A percentile compares a stretch with the other conserved stretches of the same genome.
Evolutionary conservation across 768 basidiomycete genomes (phyloP).

Genomic region (Amanita thiersii): DNA sequence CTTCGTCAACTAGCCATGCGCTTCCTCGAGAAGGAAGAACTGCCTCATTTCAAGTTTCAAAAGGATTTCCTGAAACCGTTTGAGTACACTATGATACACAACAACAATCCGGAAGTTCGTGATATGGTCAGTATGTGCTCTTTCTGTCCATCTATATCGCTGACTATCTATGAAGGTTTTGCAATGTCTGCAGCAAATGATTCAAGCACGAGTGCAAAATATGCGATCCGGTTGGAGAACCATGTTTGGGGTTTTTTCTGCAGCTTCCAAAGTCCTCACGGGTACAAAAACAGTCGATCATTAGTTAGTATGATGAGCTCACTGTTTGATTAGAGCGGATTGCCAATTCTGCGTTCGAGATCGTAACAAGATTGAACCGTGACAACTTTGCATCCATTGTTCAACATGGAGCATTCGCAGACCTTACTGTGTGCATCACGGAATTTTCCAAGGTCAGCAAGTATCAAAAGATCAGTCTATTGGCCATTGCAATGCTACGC

Average conservation of each 20-base stretch:
- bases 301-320: neutral
- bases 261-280: slow-evolving; percentile 88
- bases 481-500: slow-evolving; percentile 95
- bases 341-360: slow-evolving; percentile 90
- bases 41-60: slow-evolving; percentile 98
- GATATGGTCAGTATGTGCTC: slow-evolving; percentile 65
- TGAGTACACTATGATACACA: slow-evolving; percentile 96
- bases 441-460: slow-evolving; percentile 99
- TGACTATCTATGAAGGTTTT: slow-evolving; percentile 52
- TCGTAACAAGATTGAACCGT: slow-evolving; percentile 85
- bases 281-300: slow-evolving; percentile 33
- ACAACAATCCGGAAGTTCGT: slow-evolving; percentile 89
- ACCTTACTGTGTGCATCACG: slow-evolving; percentile 93
- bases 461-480: slow-evolving; percentile 94
- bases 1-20: slow-evolving; percentile 96
- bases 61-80: slow-evolving; percentile 99
- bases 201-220: slow-evolving; percentile 90
- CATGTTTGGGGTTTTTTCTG: slow-evolving; percentile 98
- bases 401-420: slow-evolving; percentile 89
- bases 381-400: slow-evolving; percentile 91
- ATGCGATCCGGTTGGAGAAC: slow-evolving; percentile 98
- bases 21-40: slow-evolving; percentile 96
- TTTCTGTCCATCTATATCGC: neutral
- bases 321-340: slow-evolving; percentile 58
- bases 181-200: slow-evolving; percentile 98